Base-by-base conservation (phyloP, 371 early-diverging fungal species). In the Zychaea mexicana region DNA sequence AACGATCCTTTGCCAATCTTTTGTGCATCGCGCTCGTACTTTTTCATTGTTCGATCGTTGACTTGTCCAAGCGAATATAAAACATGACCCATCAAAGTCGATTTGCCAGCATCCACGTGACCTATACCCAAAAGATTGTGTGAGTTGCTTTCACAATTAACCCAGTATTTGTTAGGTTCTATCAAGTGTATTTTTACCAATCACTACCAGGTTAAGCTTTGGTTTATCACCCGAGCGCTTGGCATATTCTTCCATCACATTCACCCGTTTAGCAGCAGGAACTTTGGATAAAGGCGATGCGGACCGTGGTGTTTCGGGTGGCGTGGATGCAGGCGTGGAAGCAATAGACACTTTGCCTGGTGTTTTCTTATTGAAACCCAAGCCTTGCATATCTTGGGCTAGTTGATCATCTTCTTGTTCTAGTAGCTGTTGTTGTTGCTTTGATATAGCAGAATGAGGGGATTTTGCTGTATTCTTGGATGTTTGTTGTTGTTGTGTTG, bases 21-120 rank as follows among this genome's bases (percentile, higher is more conserved):
- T 71, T 92, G 92, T 4, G 97, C 86, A n/a, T 98, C 98, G 15
- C 92, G 81, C 71, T 96, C 94, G 65, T 94, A 97, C 76, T 95
- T 96, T 24, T 91, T 86, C 77, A 99, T 89, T 5, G 92, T 90
- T 32, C 94, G 86, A 54, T 94, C 92, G 56, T 90, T 92, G 24
- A 99, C 96, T 60, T 95, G 90, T 7, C 96, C 97, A 31, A 96
- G 75, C 19, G 89, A 81, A 61, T 90, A 92, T 9, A 99, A 84
- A 63, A 99, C 76, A 69, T 98, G 97, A 0, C 99, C 99, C 94
- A 98, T 96, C 62, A 97, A 81, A 8, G 99, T 99, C 42, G 94
- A 93, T 79, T 99, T 99, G 57, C 98, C 99, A 5, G 99, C 96
- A 81, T 99, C 99, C 8, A 99, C 99, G 73, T 99, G 99, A 0